phyloP scores from a whole-genome alignment of 2,329 filamentous ascomycete species.

The Neofusicoccum sp. region DNA sequence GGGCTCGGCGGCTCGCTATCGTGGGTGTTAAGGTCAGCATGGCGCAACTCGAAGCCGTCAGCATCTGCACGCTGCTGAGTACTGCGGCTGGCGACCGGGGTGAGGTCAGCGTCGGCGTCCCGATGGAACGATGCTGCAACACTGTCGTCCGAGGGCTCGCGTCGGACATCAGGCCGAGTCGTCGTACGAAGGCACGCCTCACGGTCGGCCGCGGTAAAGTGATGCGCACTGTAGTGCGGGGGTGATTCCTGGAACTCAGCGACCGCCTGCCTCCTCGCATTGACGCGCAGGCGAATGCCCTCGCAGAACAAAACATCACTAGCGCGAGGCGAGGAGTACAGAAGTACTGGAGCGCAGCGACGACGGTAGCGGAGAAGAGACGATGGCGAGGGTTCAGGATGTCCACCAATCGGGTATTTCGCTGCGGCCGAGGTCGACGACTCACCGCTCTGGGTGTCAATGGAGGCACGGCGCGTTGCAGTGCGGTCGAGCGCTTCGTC shows the following conservation, averaged over 20 bases:
- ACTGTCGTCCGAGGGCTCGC: slow-evolving; percentile 5
- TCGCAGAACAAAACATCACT: slow-evolving; percentile 49
- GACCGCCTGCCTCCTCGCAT: slow-evolving; percentile 45
- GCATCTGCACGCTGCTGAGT: slow-evolving; percentile 10
- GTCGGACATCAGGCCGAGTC: slow-evolving; percentile 5
- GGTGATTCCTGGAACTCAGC: slow-evolving; percentile 46
- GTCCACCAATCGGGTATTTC: slow-evolving; percentile 2
- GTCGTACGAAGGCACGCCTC: not conserved
- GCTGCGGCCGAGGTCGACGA: not conserved
- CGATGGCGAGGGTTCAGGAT: slow-evolving; percentile 30
- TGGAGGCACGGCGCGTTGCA: not conserved
- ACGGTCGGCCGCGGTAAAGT: slow-evolving; percentile 30
- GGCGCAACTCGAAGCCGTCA: slow-evolving; percentile 6
- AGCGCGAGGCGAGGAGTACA: slow-evolving; percentile 47
- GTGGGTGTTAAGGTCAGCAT: slow-evolving; percentile 1
- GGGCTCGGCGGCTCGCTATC: slow-evolving; percentile 8
- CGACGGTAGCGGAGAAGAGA: slow-evolving; percentile 50
- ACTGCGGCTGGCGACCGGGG: slow-evolving; percentile 19
- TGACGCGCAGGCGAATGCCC: slow-evolving; percentile 48
- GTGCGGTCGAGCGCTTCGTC: not conserved
- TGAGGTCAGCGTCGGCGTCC: slow-evolving; percentile 18
- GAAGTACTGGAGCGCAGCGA: slow-evolving; percentile 50
- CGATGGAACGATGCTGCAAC: slow-evolving; percentile 13
- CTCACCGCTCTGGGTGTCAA: not conserved
- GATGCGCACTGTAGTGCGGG: slow-evolving; percentile 48